Evolutionary conservation across 257 asterid genomes (phyloP).

Genomic region (Eustoma russellianum): DNA sequence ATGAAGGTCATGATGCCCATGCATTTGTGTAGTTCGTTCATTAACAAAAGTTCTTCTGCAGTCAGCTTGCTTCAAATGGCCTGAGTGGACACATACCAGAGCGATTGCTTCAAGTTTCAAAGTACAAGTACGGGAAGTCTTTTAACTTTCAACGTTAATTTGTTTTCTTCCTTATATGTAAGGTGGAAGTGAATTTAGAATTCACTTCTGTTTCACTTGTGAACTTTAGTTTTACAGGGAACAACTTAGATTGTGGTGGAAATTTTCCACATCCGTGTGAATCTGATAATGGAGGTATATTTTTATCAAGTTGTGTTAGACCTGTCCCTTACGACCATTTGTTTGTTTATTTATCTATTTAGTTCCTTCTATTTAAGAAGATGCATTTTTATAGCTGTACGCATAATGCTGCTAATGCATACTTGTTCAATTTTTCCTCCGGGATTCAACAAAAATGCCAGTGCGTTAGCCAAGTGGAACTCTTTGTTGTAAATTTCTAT

Average conservation of each 20-base stretch:
- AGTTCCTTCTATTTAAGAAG: too few species aligned
- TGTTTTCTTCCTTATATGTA: not conserved
- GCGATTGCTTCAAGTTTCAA: constrained; percentile 53
- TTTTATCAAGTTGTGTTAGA: not conserved
- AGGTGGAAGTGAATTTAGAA: not conserved
- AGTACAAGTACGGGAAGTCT: constrained; percentile 52
- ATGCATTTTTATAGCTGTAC: too few species aligned
- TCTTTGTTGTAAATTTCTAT: not conserved
- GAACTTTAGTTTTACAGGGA: constrained; percentile 78
- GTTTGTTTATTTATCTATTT: too few species aligned
- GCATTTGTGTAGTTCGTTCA: not conserved
- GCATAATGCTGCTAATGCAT: too few species aligned
- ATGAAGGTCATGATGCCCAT: not conserved
- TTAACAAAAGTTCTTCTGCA: constrained; percentile 29
- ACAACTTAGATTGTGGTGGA: constrained; percentile 66
- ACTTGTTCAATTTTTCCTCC: too few species aligned
- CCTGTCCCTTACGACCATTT: not conserved
- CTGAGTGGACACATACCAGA: constrained; percentile 72
- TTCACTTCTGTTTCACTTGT: constrained; percentile 7
- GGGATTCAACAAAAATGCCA: too few species aligned
- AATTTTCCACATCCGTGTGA: constrained; percentile 43
- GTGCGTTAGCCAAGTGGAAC: too few species aligned
- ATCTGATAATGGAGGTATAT: constrained; percentile 54
- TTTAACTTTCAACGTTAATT: not conserved
- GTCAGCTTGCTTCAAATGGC: constrained; percentile 71